phyloP scores from a whole-genome alignment of 805 yeast species.

The Candida loeiensis region DNA sequence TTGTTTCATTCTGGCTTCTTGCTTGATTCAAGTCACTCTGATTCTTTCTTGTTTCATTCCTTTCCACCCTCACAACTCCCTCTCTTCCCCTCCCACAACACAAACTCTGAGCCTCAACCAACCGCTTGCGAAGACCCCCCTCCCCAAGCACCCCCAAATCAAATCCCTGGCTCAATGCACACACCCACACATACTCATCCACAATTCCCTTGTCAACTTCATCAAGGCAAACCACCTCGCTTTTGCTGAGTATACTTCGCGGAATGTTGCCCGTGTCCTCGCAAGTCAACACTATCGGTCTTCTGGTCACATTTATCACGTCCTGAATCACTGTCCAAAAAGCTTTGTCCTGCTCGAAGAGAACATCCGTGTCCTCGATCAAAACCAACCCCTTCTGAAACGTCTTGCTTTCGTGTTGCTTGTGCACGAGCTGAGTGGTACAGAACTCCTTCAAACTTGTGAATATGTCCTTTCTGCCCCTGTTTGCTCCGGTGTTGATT shows the following conservation, averaged over 20 bases:
- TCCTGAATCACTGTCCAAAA: slow-evolving; percentile 76
- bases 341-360: slow-evolving; percentile 71
- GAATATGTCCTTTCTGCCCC: slow-evolving; percentile 69
- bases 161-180: slow-evolving; percentile 34
- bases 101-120: slow-evolving; percentile 44
- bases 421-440: slow-evolving; percentile 77
- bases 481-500: slow-evolving; percentile 66
- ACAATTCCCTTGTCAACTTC: slow-evolving; percentile 18
- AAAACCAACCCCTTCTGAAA: slow-evolving; percentile 66
- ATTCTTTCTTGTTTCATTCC: too few species aligned
- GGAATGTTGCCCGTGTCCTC: slow-evolving; percentile 49
- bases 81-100: slow-evolving; percentile 17
- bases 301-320: slow-evolving; percentile 54
- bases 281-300: slow-evolving; percentile 73
- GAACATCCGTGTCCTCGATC: slow-evolving; percentile 80
- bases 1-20: too few species aligned
- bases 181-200: slow-evolving; percentile 38
- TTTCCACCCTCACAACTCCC: not conserved
- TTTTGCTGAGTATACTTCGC: slow-evolving; percentile 40
- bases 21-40: too few species aligned
- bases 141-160: slow-evolving; percentile 36
- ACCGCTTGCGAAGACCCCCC: slow-evolving; percentile 39
- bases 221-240: slow-evolving; percentile 30
- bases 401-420: slow-evolving; percentile 19
- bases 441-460: slow-evolving; percentile 71